phyloP scores from a whole-genome alignment of 768 basidiomycete species.

The Leucosporidium scottii region DNA sequence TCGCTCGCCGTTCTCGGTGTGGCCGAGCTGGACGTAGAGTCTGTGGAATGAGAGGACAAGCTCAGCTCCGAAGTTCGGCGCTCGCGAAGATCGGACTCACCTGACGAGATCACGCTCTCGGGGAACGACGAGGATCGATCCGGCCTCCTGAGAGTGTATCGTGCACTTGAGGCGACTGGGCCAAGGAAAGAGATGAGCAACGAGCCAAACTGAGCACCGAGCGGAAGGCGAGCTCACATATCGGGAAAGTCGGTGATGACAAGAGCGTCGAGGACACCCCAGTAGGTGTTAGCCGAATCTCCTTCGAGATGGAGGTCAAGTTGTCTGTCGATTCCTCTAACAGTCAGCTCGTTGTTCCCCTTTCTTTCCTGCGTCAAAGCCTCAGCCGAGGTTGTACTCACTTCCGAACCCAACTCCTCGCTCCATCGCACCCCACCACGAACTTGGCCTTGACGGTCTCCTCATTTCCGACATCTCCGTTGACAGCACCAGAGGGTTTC shows the following conservation, averaged over 20 bases:
- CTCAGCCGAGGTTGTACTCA: neutral
- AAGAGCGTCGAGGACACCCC: slow-evolving; percentile 28
- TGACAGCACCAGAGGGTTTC: neutral
- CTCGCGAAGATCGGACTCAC: neutral
- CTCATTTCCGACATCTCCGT: neutral
- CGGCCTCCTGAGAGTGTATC: slow-evolving; percentile 11
- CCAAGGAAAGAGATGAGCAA: neutral
- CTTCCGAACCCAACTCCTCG: slow-evolving; percentile 25
- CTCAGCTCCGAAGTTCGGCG: neutral
- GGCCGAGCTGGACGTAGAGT: slow-evolving; percentile 34
- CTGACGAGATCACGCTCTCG: slow-evolving; percentile 20
- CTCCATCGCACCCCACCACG: slow-evolving; percentile 28
- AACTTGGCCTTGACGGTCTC: slow-evolving; percentile 22
- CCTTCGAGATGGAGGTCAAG: slow-evolving; percentile 27
- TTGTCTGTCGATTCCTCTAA: neutral
- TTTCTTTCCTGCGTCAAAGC: too few relatives aligned
- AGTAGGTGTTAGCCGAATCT: slow-evolving; percentile 24
- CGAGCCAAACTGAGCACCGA: neutral
- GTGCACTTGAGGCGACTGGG: slow-evolving; percentile 26
- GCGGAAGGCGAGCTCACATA: neutral
- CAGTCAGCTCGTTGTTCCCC: neutral
- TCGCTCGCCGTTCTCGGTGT: slow-evolving; percentile 1
- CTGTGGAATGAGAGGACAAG: neutral
- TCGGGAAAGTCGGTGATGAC: slow-evolving; percentile 48
- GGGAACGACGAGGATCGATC: slow-evolving; percentile 22